Conservation (phyloP, 768 basidiomycete species). For the Hortiboletus campestris region DNA sequence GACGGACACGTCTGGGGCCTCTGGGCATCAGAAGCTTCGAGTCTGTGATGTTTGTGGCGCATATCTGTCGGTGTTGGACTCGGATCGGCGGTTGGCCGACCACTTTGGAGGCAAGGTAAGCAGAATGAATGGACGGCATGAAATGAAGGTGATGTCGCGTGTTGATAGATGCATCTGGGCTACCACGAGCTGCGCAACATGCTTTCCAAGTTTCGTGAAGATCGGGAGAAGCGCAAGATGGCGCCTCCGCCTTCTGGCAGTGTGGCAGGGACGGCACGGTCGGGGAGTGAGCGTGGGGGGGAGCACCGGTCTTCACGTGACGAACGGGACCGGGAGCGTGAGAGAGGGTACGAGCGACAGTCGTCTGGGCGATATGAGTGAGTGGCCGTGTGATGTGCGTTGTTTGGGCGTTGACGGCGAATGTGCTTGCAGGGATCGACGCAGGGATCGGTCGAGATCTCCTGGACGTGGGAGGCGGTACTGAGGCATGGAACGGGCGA, state of each 20-base stretch:
- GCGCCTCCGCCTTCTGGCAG: slow-evolving; percentile 43
- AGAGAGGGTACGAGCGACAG: slow-evolving; percentile 69
- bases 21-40: slow-evolving; percentile 98
- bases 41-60: slow-evolving; percentile 99
- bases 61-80: slow-evolving; percentile 97
- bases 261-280: slow-evolving; percentile 40
- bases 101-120: slow-evolving; percentile 99
- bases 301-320: slow-evolving; percentile 63
- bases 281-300: slow-evolving; percentile 42
- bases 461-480: slow-evolving; percentile 60
- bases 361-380: slow-evolving; percentile 71
- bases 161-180: slow-evolving; percentile 91
- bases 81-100: slow-evolving; percentile 96
- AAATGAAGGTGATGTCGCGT: slow-evolving; percentile 29
- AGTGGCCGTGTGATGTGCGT: slow-evolving; percentile 35
- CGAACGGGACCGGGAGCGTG: slow-evolving; percentile 64
- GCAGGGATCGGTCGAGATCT: slow-evolving; percentile 71
- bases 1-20: slow-evolving; percentile 97
- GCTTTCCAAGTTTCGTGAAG: slow-evolving; percentile 86
- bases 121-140: slow-evolving; percentile 19
- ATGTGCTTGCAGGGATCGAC: slow-evolving; percentile 52
- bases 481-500: slow-evolving; percentile 20
- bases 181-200: slow-evolving; percentile 98
- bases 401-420: slow-evolving; percentile 12
- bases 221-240: slow-evolving; percentile 78